Base-by-base conservation (phyloP, 2,329 filamentous ascomycete genomes). In the Fusarium cicatricum region DNA sequence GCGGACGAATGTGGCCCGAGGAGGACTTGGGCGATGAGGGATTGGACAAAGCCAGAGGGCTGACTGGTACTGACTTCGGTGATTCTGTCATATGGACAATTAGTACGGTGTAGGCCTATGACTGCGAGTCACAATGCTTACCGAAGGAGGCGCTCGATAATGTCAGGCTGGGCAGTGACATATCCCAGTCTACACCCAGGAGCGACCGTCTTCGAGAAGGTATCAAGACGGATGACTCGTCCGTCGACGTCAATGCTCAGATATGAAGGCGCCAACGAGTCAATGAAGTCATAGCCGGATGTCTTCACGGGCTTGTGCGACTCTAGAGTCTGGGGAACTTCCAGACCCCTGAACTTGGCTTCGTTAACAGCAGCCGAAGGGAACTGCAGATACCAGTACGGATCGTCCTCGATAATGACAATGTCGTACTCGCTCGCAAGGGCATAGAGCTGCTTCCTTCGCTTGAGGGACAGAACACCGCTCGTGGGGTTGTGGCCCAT, bases 351-450 rank as follows among this genome's bases (percentile, higher is more conserved):
- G 15, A 81, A 79, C 68, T 81, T 78, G 65, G 84, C 78, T 70
- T 85, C 78, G 41, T 75, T 74, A 21, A 70, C 40, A 47, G 78
- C 83, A 0, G 90, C 88, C 1, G 90, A 90, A 0, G 92, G 91
- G 74, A 86, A 97, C 72, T 97, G 94, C 9, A 98, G 81, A 73
- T 95, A 94, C 91, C 92, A 97, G 78, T 97, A 97, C 6, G 94
- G 94, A 60, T 97, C 93, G 68, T 98, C 94, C 74, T 98, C 94
- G 58, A 96, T 78, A 62, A 97, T 97, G 68, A 97, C 85, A 60
- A 97, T 84, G 73, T 97, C 92, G 76, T 91, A 96, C 71, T 89
- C 85, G 72, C 87, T 87, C 75, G 90, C 95, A 12, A 97, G 72
- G 15, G 82, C 85, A 71, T 97, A 97, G 23, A 97, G 83, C 45